A percentile compares a stretch with the other conserved stretches of the same genome.
These are phyloP conservation scores for Cutaneotrichosporon sp. DNA, from an alignment of 1,284 basidiomycete genomes.

Conservation along the genomic window DNA sequence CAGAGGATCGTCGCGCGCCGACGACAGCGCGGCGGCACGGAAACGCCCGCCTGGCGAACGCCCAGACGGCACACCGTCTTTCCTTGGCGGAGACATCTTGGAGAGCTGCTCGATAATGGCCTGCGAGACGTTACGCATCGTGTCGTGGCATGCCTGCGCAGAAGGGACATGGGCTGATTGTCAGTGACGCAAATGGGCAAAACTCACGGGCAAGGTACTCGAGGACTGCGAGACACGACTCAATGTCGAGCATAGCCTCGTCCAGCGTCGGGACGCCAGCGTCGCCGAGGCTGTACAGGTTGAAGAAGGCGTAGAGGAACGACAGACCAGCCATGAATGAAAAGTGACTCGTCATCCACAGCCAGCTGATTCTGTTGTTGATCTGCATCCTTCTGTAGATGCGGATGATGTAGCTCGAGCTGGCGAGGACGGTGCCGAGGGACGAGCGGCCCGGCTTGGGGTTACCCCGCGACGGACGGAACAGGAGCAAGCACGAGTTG, in stretches of 20 bases:
- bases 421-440: conserved; percentile 45
- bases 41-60: conserved; percentile 26
- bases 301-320: conserved; percentile 49
- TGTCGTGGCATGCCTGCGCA: conserved; percentile 46
- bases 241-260: conserved; percentile 47
- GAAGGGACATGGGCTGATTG: conserved; percentile 46
- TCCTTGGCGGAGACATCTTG: conserved; percentile 25
- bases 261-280: conserved; percentile 43
- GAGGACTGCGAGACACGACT: conserved; percentile 45
- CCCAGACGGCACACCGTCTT: conserved; percentile 13
- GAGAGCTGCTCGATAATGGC: conserved; percentile 45
- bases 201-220: conserved; percentile 47
- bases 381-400: conserved; percentile 49
- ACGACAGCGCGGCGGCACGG: conserved; percentile 37
- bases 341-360: conserved; percentile 49
- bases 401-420: conserved; percentile 49
- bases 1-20: conserved; percentile 41
- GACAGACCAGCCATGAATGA: conserved; percentile 49
- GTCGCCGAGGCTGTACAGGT: conserved; percentile 47
- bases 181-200: neutral
- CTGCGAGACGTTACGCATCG: conserved; percentile 42
- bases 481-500: conserved; percentile 48
- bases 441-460: conserved; percentile 44
- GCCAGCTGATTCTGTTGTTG: conserved; percentile 49
- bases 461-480: conserved; percentile 47